phyloP scores from a whole-genome alignment of 176 grass and related monocot species.

The Puccinellia tenuiflora region DNA sequence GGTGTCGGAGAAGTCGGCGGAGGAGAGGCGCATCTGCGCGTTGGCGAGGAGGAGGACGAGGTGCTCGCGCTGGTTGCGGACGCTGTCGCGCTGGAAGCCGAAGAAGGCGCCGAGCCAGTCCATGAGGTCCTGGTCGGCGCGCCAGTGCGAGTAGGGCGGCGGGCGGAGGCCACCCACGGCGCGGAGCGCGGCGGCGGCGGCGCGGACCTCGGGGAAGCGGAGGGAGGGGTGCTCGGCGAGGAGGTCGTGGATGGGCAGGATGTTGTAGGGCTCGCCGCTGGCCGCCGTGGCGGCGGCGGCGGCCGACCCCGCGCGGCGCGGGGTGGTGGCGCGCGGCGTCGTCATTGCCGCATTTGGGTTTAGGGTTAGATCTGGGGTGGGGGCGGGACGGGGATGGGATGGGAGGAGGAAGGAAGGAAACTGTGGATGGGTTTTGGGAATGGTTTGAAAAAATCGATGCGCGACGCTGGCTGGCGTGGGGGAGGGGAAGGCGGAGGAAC shows the following conservation, averaged over 20 bases:
- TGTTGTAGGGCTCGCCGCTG: constrained; percentile 65
- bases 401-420: background rate
- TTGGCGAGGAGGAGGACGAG: constrained; percentile 92
- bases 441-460: constrained; percentile 41
- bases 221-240: constrained; percentile 84
- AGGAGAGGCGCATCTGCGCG: constrained; percentile 85
- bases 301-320: constrained; percentile 1
- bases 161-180: constrained; percentile 53
- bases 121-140: constrained; percentile 64
- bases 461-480: constrained; percentile 10
- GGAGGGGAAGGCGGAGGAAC: background rate
- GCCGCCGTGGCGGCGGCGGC: background rate
- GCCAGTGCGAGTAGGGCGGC: constrained; percentile 51
- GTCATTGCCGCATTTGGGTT: constrained; percentile 60
- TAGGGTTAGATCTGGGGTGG: constrained; percentile 35
- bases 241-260: constrained; percentile 89
- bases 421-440: constrained; percentile 13
- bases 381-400: background rate
- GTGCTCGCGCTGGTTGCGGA: constrained; percentile 94
- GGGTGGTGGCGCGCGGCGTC: constrained; percentile 29
- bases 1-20: constrained; percentile 50
- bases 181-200: constrained; percentile 61
- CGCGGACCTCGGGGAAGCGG: constrained; percentile 77
- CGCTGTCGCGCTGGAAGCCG: constrained; percentile 92
- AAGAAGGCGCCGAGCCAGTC: constrained; percentile 93